A percentile compares a stretch with the other conserved stretches of the same genome.
Conservation (phyloP, 257 asterid species). For the Pogostemon cablin region DNA sequence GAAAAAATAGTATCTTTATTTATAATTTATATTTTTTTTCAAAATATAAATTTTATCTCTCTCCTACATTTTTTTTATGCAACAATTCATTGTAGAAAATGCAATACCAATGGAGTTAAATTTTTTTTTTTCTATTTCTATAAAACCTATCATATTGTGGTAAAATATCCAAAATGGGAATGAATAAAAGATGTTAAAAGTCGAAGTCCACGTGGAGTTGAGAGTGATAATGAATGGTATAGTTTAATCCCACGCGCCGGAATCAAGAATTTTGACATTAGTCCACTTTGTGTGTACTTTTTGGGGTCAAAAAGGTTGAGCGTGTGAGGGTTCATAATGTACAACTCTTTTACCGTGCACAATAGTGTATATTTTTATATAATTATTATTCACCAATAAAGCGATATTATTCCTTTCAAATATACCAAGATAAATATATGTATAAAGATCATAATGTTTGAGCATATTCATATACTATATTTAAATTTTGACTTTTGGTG, state of each 20-base stretch:
- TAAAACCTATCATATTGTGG: too few species aligned
- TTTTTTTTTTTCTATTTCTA: too few species aligned
- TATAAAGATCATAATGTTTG: too few species aligned
- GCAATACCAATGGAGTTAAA: too few species aligned
- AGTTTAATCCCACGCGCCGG: constrained; percentile 25
- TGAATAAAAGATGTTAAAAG: not conserved
- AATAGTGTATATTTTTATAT: not conserved
- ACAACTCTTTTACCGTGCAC: not conserved
- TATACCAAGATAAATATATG: too few species aligned
- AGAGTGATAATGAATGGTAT: constrained; percentile 20
- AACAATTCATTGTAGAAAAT: too few species aligned
- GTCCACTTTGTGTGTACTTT: constrained; percentile 15
- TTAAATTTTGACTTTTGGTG: not conserved
- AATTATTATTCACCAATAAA: too few species aligned
- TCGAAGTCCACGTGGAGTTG: constrained; percentile 24
- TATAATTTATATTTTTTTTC: too few species aligned
- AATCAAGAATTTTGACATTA: constrained; percentile 20
- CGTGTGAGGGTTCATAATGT: constrained; percentile 6
- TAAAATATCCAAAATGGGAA: too few species aligned
- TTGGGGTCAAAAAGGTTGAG: constrained; percentile 21
- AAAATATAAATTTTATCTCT: too few species aligned
- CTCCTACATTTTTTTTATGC: too few species aligned
- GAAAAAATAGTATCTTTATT: too few species aligned
- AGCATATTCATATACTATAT: not conserved
- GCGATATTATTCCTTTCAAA: not conserved